Evolutionary conservation across 345 rosid genomes (phyloP).

Genomic region (Acer negundo): DNA sequence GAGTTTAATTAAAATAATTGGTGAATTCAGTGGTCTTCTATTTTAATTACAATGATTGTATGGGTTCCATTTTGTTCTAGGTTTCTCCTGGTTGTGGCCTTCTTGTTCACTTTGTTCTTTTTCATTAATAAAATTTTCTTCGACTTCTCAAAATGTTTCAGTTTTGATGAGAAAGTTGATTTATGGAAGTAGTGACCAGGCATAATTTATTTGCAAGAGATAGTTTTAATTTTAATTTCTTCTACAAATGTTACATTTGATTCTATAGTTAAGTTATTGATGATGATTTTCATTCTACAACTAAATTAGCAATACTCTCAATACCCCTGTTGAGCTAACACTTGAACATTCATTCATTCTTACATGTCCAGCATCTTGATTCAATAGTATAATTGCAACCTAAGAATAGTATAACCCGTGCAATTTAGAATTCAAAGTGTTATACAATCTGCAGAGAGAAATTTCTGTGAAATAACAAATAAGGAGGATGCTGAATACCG

Average conservation of each 20-base stretch:
- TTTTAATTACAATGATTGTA: not conserved
- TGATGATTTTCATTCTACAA: constrained; percentile 1
- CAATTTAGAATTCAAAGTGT: not conserved
- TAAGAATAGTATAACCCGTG: not conserved
- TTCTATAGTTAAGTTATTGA: not conserved
- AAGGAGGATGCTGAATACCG: not conserved
- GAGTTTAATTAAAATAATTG: not conserved
- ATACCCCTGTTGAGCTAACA: not conserved
- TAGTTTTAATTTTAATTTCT: not conserved
- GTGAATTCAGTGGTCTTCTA: not conserved
- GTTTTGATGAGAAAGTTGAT: not conserved
- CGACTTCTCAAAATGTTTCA: not conserved
- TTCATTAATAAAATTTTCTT: not conserved
- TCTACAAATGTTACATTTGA: not conserved
- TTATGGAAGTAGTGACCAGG: not conserved
- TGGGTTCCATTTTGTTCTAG: not conserved
- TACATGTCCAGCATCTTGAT: not conserved
- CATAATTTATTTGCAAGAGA: not conserved
- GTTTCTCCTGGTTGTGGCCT: not conserved
- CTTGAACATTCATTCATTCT: not conserved
- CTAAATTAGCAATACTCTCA: not conserved
- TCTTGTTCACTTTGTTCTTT: not conserved
- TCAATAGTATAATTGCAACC: not conserved
- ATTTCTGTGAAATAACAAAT: not conserved
- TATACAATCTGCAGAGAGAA: not conserved